Percentiles rank a stretch among this genome's conserved stretches.
These are phyloP conservation scores for Dichotomocladium elegans DNA, from an alignment of 371 early-diverging fungal species.

Conservation along the genomic window DNA sequence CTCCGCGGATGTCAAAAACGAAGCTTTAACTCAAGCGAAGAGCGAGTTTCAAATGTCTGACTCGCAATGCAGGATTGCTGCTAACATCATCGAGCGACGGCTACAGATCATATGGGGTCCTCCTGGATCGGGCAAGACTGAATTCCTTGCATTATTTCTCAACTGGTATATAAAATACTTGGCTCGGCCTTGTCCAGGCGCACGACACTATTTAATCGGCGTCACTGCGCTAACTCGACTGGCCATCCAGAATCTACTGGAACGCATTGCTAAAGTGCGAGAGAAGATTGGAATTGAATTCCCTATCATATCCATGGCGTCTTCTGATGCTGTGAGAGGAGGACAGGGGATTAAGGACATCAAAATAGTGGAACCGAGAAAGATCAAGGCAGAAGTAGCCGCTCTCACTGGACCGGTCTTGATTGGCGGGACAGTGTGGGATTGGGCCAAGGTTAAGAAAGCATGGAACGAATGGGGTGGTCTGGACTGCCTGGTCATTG, in stretches of 20 bases:
- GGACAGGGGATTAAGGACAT: slow-evolving; percentile 4
- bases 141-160: slow-evolving; percentile 48
- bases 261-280: slow-evolving; percentile 34
- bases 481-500: slow-evolving; percentile 51
- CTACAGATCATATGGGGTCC: slow-evolving; percentile 61
- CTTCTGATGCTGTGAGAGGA: background rate
- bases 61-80: slow-evolving; percentile 49
- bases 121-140: slow-evolving; percentile 61
- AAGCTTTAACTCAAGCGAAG: too few relatives aligned
- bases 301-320: slow-evolving; percentile 10
- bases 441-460: slow-evolving; percentile 38
- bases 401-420: slow-evolving; percentile 19
- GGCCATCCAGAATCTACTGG: slow-evolving; percentile 47
- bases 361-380: too few relatives aligned
- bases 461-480: slow-evolving; percentile 27
- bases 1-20: too few relatives aligned
- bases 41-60: slow-evolving; percentile 50
- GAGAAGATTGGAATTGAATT: slow-evolving; percentile 4
- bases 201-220: slow-evolving; percentile 32
- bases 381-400: background rate
- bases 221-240: slow-evolving; percentile 54
- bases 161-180: slow-evolving; percentile 39
- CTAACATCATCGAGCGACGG: slow-evolving; percentile 27
- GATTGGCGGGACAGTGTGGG: slow-evolving; percentile 56
- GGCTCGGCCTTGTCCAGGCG: background rate